Conservation (phyloP, 176 grass and related monocot genomes). For the Calamus simplicifolius region DNA sequence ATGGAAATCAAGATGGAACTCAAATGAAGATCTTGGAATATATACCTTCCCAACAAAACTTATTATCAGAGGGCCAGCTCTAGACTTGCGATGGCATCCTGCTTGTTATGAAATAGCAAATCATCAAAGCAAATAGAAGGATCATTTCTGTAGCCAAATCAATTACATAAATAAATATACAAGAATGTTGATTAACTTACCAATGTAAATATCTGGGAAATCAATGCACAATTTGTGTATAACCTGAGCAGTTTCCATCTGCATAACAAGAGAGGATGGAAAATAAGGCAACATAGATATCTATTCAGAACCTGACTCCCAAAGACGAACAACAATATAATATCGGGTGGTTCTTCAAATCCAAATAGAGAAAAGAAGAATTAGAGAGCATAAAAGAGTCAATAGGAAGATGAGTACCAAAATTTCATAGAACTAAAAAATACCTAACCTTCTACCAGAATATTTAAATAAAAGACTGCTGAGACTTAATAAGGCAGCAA, state of each 20-base stretch:
- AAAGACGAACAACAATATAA: too few relatives aligned
- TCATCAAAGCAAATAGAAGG: slow-evolving; percentile 16
- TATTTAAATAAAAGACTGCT: too few relatives aligned
- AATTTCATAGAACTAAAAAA: too few relatives aligned
- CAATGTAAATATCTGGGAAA: slow-evolving; percentile 91
- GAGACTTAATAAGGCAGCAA: too few relatives aligned
- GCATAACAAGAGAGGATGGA: slow-evolving; percentile 15
- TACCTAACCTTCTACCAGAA: too few relatives aligned
- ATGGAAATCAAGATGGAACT: background rate
- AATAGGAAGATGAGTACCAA: too few relatives aligned
- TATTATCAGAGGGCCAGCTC: slow-evolving; percentile 49
- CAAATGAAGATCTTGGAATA: slow-evolving; percentile 5
- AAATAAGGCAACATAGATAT: slow-evolving; percentile 1
- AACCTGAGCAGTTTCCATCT: slow-evolving; percentile 63
- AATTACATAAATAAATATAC: background rate
- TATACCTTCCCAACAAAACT: slow-evolving; percentile 81
- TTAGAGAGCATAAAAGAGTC: too few relatives aligned
- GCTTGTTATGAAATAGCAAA: slow-evolving; percentile 25
- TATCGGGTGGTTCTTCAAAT: too few relatives aligned
- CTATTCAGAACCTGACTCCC: slow-evolving; percentile 2
- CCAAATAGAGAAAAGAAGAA: too few relatives aligned
- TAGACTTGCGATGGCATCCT: slow-evolving; percentile 64
- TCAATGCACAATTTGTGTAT: slow-evolving; percentile 68
- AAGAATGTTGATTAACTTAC: slow-evolving; percentile 23
- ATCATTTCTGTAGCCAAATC: background rate